A percentile compares a stretch with the other conserved stretches of the same genome.
Conservation (phyloP, 1,284 basidiomycete genomes). For the Pseudozyma tsukubaensis region DNA sequence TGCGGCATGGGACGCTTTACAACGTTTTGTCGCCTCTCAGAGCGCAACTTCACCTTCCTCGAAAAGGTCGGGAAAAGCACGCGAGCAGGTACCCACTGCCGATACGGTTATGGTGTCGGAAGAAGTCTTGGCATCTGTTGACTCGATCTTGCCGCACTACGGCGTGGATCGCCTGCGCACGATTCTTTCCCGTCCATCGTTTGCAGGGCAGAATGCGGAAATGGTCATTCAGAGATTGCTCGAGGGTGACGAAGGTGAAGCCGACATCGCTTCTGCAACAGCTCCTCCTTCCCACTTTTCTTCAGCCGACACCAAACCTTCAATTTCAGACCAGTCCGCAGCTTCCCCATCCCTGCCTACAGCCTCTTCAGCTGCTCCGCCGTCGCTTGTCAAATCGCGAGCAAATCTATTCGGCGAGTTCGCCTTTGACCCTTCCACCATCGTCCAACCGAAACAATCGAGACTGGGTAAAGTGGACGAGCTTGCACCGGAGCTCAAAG, state of each 20-base stretch:
- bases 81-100: not conserved
- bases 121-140: conserved; percentile 32
- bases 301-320: not conserved
- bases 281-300: not conserved
- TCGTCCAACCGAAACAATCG: conserved; percentile 16
- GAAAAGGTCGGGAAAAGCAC: not conserved
- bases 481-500: conserved; percentile 46
- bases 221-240: conserved; percentile 45
- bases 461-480: conserved; percentile 26
- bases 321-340: not conserved
- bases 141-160: conserved; percentile 48
- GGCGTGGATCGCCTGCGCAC: conserved; percentile 26
- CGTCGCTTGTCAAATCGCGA: conserved; percentile 37
- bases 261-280: not conserved
- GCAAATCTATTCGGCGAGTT: conserved; percentile 50
- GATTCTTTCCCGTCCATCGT: conserved; percentile 34
- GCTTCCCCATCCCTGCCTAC: not conserved
- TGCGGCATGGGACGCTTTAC: conserved; percentile 37
- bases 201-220: conserved; percentile 36
- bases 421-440: conserved; percentile 30
- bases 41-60: not conserved
- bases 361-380: not conserved
- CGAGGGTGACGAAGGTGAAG: conserved; percentile 42
- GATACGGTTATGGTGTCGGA: conserved; percentile 9
- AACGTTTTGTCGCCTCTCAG: conserved; percentile 14